These are phyloP conservation scores for Flaveria floridana DNA, from an alignment of 140 eudicot species.

Conservation along the genomic window DNA sequence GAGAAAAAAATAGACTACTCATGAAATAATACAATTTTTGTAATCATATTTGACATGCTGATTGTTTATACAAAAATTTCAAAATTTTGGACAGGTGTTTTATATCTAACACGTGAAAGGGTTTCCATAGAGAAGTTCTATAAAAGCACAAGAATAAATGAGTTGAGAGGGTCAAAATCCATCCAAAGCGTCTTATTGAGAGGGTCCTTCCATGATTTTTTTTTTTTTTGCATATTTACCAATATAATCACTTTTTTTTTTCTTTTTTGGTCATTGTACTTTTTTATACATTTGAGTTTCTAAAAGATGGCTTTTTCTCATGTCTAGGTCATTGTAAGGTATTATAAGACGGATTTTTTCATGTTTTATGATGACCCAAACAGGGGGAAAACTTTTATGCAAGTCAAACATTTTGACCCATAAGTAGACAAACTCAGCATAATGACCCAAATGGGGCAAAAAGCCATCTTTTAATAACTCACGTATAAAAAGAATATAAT, in stretches of 20 bases:
- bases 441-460: neutral
- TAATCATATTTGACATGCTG: neutral
- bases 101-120: neutral
- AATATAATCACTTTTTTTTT: neutral
- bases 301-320: neutral
- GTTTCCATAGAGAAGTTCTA: neutral
- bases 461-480: neutral
- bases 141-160: neutral
- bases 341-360: neutral
- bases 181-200: neutral
- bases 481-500: neutral
- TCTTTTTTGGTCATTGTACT: neutral
- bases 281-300: neutral
- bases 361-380: neutral
- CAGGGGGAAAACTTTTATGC: neutral
- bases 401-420: neutral
- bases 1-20: neutral
- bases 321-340: neutral
- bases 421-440: neutral
- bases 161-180: neutral
- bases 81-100: neutral
- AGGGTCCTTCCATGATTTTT: neutral
- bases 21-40: too few relatives aligned
- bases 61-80: neutral
- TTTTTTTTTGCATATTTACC: neutral